phyloP scores from a whole-genome alignment of 2,329 filamentous ascomycete genomes.

The Sporothrix dimorphospora region DNA sequence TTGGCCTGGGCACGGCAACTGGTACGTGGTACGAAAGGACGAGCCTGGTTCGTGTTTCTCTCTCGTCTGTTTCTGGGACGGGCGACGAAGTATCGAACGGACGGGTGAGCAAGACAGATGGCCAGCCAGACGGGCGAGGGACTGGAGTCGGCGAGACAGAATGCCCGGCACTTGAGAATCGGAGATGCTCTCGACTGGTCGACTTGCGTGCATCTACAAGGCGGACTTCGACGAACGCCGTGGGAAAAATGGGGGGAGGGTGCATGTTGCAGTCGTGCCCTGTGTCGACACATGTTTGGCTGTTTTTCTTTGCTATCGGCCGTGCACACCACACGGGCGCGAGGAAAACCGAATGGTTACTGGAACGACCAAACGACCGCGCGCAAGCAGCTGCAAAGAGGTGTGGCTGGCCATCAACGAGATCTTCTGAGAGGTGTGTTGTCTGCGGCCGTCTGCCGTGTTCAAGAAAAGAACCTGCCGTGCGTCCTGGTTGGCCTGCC shows the following conservation, averaged over 20 bases:
- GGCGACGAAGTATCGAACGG: constrained; percentile 10
- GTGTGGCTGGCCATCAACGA: background rate
- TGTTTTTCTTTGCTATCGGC: constrained; percentile 5
- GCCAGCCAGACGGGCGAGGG: background rate
- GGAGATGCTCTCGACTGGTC: background rate
- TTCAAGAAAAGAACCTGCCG: background rate
- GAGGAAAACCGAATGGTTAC: background rate
- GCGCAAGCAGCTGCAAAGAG: background rate
- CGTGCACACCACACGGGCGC: constrained; percentile 13
- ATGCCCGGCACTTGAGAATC: constrained; percentile 17
- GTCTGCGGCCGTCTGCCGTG: constrained; percentile 12
- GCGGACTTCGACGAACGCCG: background rate
- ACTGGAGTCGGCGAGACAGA: background rate
- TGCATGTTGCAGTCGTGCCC: constrained; percentile 5
- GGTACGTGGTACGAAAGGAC: background rate
- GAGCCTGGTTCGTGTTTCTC: background rate
- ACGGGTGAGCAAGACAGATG: background rate
- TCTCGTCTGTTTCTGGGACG: constrained; percentile 9
- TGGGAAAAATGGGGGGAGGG: background rate
- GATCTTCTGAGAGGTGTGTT: background rate
- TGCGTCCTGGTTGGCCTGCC: constrained; percentile 15
- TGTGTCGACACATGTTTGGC: background rate
- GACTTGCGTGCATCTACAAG: background rate
- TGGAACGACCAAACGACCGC: constrained; percentile 19
- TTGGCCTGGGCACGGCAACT: constrained; percentile 22